phyloP scores from a whole-genome alignment of 2,329 filamentous ascomycete genomes.

The Cephalotrichum gorgonifer region DNA sequence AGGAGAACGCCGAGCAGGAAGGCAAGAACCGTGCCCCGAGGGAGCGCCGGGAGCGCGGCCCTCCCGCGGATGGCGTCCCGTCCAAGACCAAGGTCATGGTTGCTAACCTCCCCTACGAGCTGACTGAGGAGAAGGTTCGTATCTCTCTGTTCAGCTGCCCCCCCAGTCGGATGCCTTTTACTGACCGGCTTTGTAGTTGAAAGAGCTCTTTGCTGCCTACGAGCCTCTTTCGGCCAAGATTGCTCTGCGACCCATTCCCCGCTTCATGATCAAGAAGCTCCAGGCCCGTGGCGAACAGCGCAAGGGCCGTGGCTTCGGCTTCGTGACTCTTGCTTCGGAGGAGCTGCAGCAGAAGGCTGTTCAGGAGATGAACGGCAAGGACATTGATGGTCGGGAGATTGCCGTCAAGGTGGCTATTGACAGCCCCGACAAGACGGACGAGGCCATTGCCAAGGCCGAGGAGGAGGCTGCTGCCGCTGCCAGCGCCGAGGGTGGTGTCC shows the following conservation, averaged over 20 bases:
- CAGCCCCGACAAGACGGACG: constrained; percentile 90
- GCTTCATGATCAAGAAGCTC: constrained; percentile 99
- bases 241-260: constrained; percentile 92
- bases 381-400: constrained; percentile 97
- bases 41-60: constrained; percentile 73
- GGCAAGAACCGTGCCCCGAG: constrained; percentile 48
- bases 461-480: constrained; percentile 17
- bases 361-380: constrained; percentile 97
- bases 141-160: background rate
- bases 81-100: constrained; percentile 99
- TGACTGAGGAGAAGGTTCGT: constrained; percentile 89
- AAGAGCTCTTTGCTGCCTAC: constrained; percentile 93
- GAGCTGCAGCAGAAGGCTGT: constrained; percentile 97
- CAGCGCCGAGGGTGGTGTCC: constrained; percentile 31
- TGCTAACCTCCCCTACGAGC: constrained; percentile 95
- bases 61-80: constrained; percentile 91
- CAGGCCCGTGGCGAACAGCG: constrained; percentile 95
- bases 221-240: constrained; percentile 94
- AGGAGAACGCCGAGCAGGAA: constrained; percentile 45
- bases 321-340: constrained; percentile 91
- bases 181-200: constrained; percentile 53
- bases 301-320: constrained; percentile 98
- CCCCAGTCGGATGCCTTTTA: background rate
- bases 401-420: constrained; percentile 99
- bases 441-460: constrained; percentile 40